Evolutionary conservation across 179 eudicot genomes (phyloP), one percentile per base, ranked within the genome.

Genomic region (Nepenthes alata): DNA sequence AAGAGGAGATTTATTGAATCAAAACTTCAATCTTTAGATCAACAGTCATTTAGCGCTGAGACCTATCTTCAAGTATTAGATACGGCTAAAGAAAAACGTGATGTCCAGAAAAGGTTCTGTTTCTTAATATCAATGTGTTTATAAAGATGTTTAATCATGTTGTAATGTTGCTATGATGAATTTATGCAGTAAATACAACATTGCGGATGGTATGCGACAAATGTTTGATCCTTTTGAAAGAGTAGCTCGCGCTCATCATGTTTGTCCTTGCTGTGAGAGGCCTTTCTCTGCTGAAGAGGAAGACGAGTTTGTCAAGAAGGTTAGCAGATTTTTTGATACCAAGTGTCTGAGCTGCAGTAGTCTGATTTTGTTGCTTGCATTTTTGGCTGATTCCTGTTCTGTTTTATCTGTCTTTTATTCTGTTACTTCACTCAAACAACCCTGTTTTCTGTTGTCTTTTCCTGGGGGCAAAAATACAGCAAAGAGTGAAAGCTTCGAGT

Each of bases 241-340:
- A 58, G 64, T 85, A 71, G 96, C 98, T 55, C 95, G 93, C 71
- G 72, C 79, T 59, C 72, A 79, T 63, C 98, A 93, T 73, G 3
- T 67, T 25, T 93, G 98, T 65, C 95, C 96, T 72, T 81, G 86
- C 69, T 93, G 98, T 79, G 85, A 89, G 58, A 90, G 98, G 3
- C 84, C 90, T 62, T 93, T 93, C 78, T 85, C 98, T 63, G 76
- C 88, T 61, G 86, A 83, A 67, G 96, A 93, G 79, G 98, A 93
- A 69, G 95, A 83, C 55, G 84, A 73, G 39, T 93, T 93, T 72
- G 85, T 93, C 63, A 74, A 74, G 67, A 89, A 93, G 95, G 98
- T 82, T 68, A 54, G 41, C 55, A n/a, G 34, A 11, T 38, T 60
- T 49, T 14, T 59, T 37, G 5, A 41, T 47, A 16, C 9, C 45